Conservation (phyloP, 805 yeast genomes). For the Metschnikowia reukaufii region DNA sequence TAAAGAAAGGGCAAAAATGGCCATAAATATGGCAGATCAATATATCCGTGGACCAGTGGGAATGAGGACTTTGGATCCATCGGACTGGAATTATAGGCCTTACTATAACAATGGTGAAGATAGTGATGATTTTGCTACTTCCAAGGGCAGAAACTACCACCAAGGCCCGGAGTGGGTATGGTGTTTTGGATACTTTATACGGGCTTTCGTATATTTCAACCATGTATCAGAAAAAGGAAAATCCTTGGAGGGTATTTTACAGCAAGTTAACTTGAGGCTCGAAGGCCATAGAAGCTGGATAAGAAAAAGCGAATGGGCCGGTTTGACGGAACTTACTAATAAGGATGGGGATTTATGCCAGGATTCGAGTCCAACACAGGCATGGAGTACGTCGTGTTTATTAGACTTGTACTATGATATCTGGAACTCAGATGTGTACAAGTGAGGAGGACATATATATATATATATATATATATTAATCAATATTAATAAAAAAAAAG, state of each 20-base stretch:
- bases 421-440: slow-evolving; percentile 27
- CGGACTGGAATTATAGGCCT: slow-evolving; percentile 89
- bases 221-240: slow-evolving; percentile 37
- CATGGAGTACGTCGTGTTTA: slow-evolving; percentile 91
- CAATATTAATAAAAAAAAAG: too few relatives aligned
- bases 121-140: slow-evolving; percentile 81
- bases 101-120: slow-evolving; percentile 81
- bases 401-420: slow-evolving; percentile 75
- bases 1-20: slow-evolving; percentile 56
- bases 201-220: slow-evolving; percentile 68
- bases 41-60: slow-evolving; percentile 87
- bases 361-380: slow-evolving; percentile 95
- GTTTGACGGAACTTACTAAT: slow-evolving; percentile 88
- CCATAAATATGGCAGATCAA: slow-evolving; percentile 70
- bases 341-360: slow-evolving; percentile 77
- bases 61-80: slow-evolving; percentile 88
- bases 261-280: slow-evolving; percentile 60
- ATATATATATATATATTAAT: too few relatives aligned
- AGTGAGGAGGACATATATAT: neutral
- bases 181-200: slow-evolving; percentile 82
- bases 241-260: slow-evolving; percentile 55
- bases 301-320: slow-evolving; percentile 82
- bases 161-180: slow-evolving; percentile 99
- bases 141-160: slow-evolving; percentile 95
- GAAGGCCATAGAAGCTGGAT: slow-evolving; percentile 70